Evolutionary conservation across 306 rosid genomes (phyloP), one percentile per base, ranked within the genome.

Genomic region (barrel medic (Medicago truncatula)): DNA sequence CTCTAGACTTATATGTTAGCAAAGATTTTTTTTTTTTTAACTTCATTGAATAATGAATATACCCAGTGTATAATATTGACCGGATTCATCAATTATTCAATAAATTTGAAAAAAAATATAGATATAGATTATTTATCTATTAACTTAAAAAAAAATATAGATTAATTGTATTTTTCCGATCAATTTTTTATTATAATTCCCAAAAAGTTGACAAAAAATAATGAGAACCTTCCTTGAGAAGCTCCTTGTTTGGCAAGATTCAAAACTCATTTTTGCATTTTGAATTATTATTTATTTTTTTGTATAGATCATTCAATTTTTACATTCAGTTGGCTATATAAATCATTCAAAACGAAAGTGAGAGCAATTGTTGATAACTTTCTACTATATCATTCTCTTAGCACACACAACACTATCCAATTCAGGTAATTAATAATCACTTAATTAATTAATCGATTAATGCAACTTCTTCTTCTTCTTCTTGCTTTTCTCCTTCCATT

Each of bases 221-320:
- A 67, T 66, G 71, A 47, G 39, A 69, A 67, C 25, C 74, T 47
- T 69, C 8, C 5, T 4, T 0, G 23, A 69, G 43, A 69, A 69
- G 74, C 4, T 25, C n/a, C 43, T 25, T 47, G n/a, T 21, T 21
- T 39, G 1, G 12, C 13, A 67, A 20, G 52, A 36, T 3, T 38
- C 8, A 28, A 28, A 28, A 28, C n/a, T 34, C 0, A 63, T 63
- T 4, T 9, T 7, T n/a, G 2, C 47, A 36, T 36, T 31, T 61
- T 23, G 3, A 52, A 50, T 23, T 23, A 23, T 58, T 12, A n/a
- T 52, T 52, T 5, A 16, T 16, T 17, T 28, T 3, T 56, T 56
- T 56, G 18, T 20, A 18, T 18, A 2, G 9, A 1, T 61, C 72
- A 67, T 67, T 67, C 57, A 18, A 43, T 44, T 67, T 1, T 21